These are phyloP conservation scores for Magnolia sinica DNA, from an alignment of 164 flowering plant species.

Conservation along the genomic window DNA sequence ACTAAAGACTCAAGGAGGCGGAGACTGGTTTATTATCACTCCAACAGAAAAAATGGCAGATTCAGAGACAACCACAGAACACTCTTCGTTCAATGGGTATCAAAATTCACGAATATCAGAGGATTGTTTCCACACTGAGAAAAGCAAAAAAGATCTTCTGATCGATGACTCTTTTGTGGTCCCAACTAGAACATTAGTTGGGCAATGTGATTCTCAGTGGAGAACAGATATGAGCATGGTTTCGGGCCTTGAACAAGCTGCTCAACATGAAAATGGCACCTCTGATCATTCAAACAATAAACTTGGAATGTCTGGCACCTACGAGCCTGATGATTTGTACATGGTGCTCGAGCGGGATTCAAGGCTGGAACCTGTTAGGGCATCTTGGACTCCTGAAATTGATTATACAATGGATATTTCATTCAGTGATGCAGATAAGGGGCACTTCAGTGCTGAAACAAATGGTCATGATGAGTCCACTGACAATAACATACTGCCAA, in stretches of 20 bases:
- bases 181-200: conserved; percentile 36
- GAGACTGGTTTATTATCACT: conserved; percentile 53
- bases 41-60: conserved; percentile 32
- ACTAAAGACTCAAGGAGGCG: conserved; percentile 41
- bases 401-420: conserved; percentile 40
- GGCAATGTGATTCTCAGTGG: conserved; percentile 33
- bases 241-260: conserved; percentile 38
- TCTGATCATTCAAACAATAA: conserved; percentile 29
- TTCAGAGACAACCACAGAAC: conserved; percentile 19
- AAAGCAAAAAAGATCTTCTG: conserved; percentile 32
- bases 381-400: conserved; percentile 74
- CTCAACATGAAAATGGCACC: conserved; percentile 25
- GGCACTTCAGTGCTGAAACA: conserved; percentile 26
- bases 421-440: conserved; percentile 27
- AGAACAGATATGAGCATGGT: conserved; percentile 51
- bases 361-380: conserved; percentile 27
- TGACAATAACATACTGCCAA: conserved; percentile 24
- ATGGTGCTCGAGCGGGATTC: conserved; percentile 69
- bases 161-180: conserved; percentile 80
- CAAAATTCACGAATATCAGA: conserved; percentile 15
- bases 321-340: conserved; percentile 81
- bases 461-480: conserved; percentile 14
- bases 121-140: conserved; percentile 15
- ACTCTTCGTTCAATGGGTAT: conserved; percentile 34
- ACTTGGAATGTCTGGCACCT: conserved; percentile 17